These are phyloP conservation scores for Chaetomidium leptoderma DNA, from an alignment of 495 filamentous ascomycete genomes.

Conservation along the genomic window DNA sequence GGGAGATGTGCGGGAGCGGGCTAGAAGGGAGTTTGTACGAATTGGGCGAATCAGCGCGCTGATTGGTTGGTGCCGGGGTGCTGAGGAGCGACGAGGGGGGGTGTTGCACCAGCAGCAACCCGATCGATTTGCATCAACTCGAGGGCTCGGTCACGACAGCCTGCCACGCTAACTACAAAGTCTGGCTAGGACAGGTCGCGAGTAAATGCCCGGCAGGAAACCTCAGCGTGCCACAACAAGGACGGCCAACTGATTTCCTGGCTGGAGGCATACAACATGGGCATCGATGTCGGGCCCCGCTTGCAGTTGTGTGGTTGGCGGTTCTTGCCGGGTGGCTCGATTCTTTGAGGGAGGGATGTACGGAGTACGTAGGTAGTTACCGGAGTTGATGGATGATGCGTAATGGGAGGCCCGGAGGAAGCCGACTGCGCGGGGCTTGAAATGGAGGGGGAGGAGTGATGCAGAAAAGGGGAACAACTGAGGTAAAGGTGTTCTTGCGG, in stretches of 20 bases:
- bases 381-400: background rate
- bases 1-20: conserved; percentile 35
- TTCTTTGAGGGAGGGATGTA: too few relatives aligned
- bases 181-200: background rate
- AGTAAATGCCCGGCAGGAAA: background rate
- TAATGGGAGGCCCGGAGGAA: conserved; percentile 1
- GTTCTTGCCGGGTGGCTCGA: background rate
- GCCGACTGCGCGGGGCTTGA: background rate
- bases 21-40: conserved; percentile 33
- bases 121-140: conserved; percentile 10
- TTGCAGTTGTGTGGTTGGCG: background rate
- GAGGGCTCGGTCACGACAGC: background rate
- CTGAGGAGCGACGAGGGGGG: conserved; percentile 5
- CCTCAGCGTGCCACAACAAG: background rate
- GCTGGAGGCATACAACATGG: conserved; percentile 1
- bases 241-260: background rate
- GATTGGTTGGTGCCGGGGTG: conserved; percentile 19
- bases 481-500: background rate
- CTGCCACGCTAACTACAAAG: background rate
- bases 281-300: background rate
- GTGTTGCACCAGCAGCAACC: conserved; percentile 3
- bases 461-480: background rate
- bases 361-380: too few relatives aligned
- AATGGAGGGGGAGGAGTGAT: background rate
- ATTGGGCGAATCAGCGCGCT: conserved; percentile 33